Percentiles rank a stretch among this genome's conserved stretches.
These are phyloP conservation scores for Phytopythium ostracodes DNA, from an alignment of 352 stramenopile species.

Conservation along the genomic window DNA sequence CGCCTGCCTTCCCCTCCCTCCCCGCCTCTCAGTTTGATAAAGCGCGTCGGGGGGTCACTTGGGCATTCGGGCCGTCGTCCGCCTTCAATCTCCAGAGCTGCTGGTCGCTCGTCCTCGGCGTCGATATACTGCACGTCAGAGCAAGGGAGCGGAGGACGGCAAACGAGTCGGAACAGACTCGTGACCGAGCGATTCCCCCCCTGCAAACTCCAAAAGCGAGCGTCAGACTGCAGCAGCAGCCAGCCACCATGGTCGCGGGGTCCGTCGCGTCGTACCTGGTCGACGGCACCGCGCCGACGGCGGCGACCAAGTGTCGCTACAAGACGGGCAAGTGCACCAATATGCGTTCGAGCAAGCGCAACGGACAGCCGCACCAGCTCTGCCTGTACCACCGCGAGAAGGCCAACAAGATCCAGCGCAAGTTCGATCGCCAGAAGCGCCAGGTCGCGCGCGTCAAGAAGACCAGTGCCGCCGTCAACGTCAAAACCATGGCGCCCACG, in stretches of 20 bases:
- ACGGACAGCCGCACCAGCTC: conserved; percentile 84
- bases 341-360: conserved; percentile 76
- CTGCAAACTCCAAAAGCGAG: not conserved
- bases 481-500: conserved; percentile 11
- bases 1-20: not conserved
- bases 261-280: conserved; percentile 7
- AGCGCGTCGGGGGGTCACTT: conserved; percentile 3
- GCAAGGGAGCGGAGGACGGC: conserved; percentile 5
- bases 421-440: conserved; percentile 87
- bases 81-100: conserved; percentile 1
- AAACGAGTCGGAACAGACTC: not conserved
- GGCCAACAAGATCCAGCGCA: conserved; percentile 88
- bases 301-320: conserved; percentile 63
- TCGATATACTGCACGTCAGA: not conserved
- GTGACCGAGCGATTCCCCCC: not conserved
- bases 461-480: conserved; percentile 8
- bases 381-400: conserved; percentile 87
- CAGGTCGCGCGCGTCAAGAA: conserved; percentile 63
- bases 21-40: not conserved
- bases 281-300: conserved; percentile 7
- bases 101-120: conserved; percentile 6
- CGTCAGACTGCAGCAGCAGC: not conserved
- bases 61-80: not conserved
- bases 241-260: conserved; percentile 5
- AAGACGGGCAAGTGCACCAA: conserved; percentile 88